Conservation (phyloP, 441 rosid species). For the Eutrema salsugineum region DNA sequence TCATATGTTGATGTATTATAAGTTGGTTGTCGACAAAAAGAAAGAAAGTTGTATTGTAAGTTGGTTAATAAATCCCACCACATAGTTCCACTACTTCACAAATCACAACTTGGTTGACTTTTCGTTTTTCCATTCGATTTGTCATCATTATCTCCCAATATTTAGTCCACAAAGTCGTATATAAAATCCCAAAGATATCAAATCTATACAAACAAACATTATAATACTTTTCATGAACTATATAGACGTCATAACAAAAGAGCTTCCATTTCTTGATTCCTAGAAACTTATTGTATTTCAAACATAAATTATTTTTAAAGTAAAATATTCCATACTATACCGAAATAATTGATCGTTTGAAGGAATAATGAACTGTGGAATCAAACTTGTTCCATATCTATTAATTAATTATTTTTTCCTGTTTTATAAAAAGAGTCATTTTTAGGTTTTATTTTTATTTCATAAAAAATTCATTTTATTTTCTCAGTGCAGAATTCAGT, state of each 20-base stretch:
- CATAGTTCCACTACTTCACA: constrained; percentile 18
- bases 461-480: too few species aligned
- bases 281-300: neutral
- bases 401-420: neutral
- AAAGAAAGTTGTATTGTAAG: too few species aligned
- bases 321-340: neutral
- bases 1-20: constrained; percentile 18
- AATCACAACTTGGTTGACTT: constrained; percentile 25
- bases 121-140: neutral
- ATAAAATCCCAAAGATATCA: neutral
- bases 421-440: too few species aligned
- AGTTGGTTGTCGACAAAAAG: too few species aligned
- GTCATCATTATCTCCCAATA: constrained; percentile 15
- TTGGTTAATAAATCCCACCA: constrained; percentile 25
- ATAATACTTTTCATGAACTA: neutral
- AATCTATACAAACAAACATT: constrained; percentile 1
- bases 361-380: neutral
- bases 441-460: too few species aligned
- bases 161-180: constrained; percentile 15
- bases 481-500: too few species aligned
- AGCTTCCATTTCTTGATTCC: neutral
- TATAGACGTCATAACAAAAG: neutral
- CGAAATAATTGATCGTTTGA: neutral
- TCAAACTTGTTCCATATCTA: neutral
- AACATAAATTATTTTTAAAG: neutral